These are phyloP conservation scores for Barnettozyma sp. DNA, from an alignment of 805 yeast species.

Conservation along the genomic window DNA sequence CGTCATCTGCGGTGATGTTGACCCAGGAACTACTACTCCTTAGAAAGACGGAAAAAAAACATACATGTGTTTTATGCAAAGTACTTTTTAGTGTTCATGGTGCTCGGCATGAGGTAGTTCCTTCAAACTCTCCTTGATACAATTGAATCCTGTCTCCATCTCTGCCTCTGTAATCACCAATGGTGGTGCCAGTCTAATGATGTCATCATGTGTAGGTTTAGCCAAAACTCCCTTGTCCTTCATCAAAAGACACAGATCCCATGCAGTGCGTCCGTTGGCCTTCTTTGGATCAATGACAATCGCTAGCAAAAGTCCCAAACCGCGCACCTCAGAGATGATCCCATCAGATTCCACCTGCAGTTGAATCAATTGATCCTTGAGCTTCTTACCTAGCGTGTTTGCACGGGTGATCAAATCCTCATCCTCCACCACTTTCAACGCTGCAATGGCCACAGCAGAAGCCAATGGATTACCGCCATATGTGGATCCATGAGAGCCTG, in stretches of 20 bases:
- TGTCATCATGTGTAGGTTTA: conserved; percentile 94
- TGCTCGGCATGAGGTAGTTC: conserved; percentile 48
- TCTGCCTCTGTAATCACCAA: conserved; percentile 86
- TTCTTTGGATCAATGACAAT: conserved; percentile 81
- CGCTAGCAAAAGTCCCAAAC: conserved; percentile 77
- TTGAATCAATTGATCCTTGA: conserved; percentile 51
- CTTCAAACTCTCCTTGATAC: conserved; percentile 55
- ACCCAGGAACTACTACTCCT: too few relatives aligned
- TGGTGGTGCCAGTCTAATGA: conserved; percentile 95
- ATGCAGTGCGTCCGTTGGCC: conserved; percentile 86
- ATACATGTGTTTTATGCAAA: not conserved
- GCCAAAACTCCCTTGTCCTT: conserved; percentile 86
- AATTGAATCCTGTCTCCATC: conserved; percentile 69
- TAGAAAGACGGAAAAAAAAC: too few relatives aligned
- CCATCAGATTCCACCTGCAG: conserved; percentile 48
- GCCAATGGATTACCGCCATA: conserved; percentile 97
- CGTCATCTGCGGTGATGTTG: too few relatives aligned
- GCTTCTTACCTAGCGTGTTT: conserved; percentile 56
- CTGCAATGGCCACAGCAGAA: conserved; percentile 88
- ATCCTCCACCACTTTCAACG: conserved; percentile 81
- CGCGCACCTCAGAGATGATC: conserved; percentile 53
- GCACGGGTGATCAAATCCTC: conserved; percentile 83
- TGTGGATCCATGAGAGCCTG: conserved; percentile 97
- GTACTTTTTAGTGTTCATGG: conserved; percentile 26
- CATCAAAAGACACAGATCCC: conserved; percentile 92